Conservation (phyloP, 2,329 filamentous ascomycete genomes). For the Pestalotiopsis sp. region DNA sequence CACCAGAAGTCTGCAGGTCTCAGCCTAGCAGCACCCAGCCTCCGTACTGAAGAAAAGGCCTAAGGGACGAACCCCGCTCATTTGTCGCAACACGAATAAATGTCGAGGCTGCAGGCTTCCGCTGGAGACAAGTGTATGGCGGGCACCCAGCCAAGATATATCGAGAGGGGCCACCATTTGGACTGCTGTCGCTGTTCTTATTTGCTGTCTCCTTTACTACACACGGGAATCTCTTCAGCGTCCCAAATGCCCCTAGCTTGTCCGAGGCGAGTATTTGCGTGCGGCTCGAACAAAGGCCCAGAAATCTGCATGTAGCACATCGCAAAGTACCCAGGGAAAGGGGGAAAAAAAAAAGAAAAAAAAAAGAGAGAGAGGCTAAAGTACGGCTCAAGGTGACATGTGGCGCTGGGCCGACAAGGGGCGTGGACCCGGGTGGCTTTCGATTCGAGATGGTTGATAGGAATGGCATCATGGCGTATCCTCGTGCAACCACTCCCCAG, state of each 20-base stretch:
- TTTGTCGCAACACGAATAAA: neutral
- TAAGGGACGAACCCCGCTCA: neutral
- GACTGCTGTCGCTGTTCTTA: neutral
- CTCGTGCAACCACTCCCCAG: constrained; percentile 1
- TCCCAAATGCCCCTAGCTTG: neutral
- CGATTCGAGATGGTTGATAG: neutral
- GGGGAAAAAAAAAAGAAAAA: no score
- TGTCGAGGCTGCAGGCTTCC: neutral
- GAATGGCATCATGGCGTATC: constrained; percentile 5
- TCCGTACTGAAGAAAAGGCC: neutral
- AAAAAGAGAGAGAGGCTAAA: neutral
- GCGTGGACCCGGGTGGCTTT: neutral
- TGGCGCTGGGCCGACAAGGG: neutral
- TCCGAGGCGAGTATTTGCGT: neutral
- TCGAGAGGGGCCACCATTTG: neutral
- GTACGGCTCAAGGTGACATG: neutral
- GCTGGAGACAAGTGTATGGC: neutral
- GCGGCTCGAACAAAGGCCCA: neutral
- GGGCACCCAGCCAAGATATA: neutral
- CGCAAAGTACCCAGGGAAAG: neutral
- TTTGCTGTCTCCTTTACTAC: neutral
- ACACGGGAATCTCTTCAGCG: neutral
- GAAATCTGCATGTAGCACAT: neutral
- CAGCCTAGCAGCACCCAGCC: neutral
- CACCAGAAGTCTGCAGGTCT: constrained; percentile 5